Conservation (phyloP, 2,329 filamentous ascomycete genomes). For the Ophiostoma novo-ulmi region DNA sequence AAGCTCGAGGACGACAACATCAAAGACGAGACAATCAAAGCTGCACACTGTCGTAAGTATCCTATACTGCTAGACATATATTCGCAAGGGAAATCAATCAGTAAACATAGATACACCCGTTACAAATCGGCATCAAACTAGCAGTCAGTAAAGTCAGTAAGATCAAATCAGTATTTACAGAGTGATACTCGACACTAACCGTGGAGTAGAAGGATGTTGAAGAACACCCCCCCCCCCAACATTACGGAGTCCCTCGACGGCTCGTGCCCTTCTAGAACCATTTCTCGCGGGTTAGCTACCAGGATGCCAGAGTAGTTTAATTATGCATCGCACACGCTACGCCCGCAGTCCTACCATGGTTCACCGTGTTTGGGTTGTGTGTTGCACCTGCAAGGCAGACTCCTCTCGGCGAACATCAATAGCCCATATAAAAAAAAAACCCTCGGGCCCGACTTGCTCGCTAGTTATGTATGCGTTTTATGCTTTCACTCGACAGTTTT, state of each 20-base stretch:
- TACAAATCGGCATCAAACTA: neutral
- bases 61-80: neutral
- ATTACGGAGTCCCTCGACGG: neutral
- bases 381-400: neutral
- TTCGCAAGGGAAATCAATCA: neutral
- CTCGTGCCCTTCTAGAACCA: conserved; percentile 8
- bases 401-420: neutral
- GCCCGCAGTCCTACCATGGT: neutral
- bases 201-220: neutral
- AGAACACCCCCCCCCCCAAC: neutral
- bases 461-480: neutral
- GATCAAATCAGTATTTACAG: neutral
- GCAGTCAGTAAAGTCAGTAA: neutral
- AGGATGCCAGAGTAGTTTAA: conserved; percentile 5
- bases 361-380: neutral
- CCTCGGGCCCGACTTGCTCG: neutral
- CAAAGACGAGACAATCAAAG: neutral
- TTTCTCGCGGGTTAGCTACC: neutral
- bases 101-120: neutral
- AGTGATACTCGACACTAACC: no score
- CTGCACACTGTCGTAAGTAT: neutral
- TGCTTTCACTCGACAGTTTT: neutral
- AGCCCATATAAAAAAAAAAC: neutral
- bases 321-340: neutral
- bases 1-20: neutral